Evolutionary conservation across 2,329 filamentous ascomycete species (phyloP), one percentile per base, ranked within the genome.

Genomic region (Cladosporium colombiae): DNA sequence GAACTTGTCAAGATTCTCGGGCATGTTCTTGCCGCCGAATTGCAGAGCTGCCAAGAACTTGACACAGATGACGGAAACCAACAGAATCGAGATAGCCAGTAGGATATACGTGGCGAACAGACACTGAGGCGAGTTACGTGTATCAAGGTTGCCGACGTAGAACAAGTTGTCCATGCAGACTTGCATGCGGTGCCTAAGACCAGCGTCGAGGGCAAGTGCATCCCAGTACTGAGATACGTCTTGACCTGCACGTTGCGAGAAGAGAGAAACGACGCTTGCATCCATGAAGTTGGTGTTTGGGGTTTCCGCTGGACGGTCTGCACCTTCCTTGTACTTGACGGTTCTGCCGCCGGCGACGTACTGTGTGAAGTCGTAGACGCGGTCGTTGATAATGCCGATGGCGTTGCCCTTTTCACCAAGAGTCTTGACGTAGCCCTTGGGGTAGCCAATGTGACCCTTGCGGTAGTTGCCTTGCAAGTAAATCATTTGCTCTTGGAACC

Each of bases 1-100:
- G 77, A 99, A 99, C 78, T 99, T 99, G 80, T 99, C 95, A 33
- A 99, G 86, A 75, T 97, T 95, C 79, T 99, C 95, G 0, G 95
- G 96, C 44, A 94, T 82, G 69, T 91, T 97, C 82, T 96, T 97
- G 72, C 85, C 88, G 53, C 92, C 90, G 74, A 99, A 99, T 75
- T 99, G 95, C 66, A 99, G 84, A 8, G 95, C 95, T 35, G 96
- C 96, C 70, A 98, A 85, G 82, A 99, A 99, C 78, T 99, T 99
- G 88, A 98, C 96, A 21, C 85, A 87, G 71, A 99, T 94, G 68
- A 99, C 89, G 55, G 85, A 84, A 72, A 89, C 90, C 53, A 99
- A 83, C 66, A 97, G 71, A 70, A 92, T 84, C 0, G 94, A 93
- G 62, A 99, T 89, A 3, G 90, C 91, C 40, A 99, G 85, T 23